phyloP scores from a whole-genome alignment of 495 filamentous ascomycete genomes.

The Neurospora tetrasperma region DNA sequence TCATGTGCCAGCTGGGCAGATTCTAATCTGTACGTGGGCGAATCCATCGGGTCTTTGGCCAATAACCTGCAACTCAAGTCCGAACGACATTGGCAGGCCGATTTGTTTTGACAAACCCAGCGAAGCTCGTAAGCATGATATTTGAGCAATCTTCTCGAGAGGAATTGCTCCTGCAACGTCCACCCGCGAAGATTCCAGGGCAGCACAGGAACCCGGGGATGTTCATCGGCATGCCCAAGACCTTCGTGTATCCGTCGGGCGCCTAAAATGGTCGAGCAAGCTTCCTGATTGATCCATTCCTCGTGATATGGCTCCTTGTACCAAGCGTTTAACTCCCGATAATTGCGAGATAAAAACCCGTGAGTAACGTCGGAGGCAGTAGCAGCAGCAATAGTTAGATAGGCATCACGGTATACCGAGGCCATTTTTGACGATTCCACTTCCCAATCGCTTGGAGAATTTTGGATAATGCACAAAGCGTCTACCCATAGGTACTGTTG shows the following conservation, averaged over 20 bases:
- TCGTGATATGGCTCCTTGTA: not conserved
- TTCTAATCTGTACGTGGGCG: not conserved
- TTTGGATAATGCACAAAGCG: conserved; percentile 5
- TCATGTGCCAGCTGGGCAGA: not conserved
- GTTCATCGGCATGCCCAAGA: not conserved
- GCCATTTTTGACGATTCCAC: conserved; percentile 6
- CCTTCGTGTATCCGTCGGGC: not conserved
- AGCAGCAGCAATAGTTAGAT: conserved; percentile 3
- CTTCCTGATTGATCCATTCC: not conserved
- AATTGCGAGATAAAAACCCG: conserved; percentile 2
- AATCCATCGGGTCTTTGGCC: not conserved
- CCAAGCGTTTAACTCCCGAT: not conserved
- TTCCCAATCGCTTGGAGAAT: conserved; percentile 4
- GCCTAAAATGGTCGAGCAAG: not conserved
- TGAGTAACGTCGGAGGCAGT: not conserved
- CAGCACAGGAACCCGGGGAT: not conserved
- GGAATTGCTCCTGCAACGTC: conserved; percentile 3
- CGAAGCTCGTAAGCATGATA: conserved; percentile 1
- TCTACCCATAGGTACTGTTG: conserved; percentile 3
- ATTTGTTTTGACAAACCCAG: not conserved
- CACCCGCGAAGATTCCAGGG: conserved; percentile 1
- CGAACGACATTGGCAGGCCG: not conserved
- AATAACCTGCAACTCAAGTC: not conserved
- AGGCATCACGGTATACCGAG: conserved; percentile 5
- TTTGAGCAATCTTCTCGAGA: conserved; percentile 1